These are phyloP conservation scores for Trichophaea hybrida DNA, from an alignment of 2,329 filamentous ascomycete species.

Conservation along the genomic window DNA sequence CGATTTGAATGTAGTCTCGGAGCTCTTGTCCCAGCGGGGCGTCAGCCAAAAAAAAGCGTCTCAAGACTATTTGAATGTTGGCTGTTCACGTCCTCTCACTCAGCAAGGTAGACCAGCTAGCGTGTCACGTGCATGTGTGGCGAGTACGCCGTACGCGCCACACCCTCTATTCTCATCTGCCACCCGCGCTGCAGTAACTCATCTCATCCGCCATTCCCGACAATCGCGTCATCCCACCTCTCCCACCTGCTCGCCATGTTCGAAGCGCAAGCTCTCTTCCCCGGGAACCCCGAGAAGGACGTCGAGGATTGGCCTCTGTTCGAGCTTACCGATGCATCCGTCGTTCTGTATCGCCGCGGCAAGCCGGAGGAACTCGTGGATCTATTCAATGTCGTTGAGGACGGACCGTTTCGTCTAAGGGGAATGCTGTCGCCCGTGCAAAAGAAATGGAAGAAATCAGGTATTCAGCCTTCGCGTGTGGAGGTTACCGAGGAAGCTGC, in stretches of 20 bases:
- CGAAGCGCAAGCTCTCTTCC: conserved; percentile 8
- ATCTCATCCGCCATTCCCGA: not conserved
- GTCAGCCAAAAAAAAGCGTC: too few relatives aligned
- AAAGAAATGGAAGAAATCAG: not conserved
- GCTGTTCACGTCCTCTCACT: too few relatives aligned
- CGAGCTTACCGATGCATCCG: conserved; percentile 14
- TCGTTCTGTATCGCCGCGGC: conserved; percentile 2
- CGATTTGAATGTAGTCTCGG: too few relatives aligned
- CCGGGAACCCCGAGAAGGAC: conserved; percentile 1
- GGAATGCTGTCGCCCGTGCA: conserved; percentile 10
- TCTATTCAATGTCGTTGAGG: conserved; percentile 23
- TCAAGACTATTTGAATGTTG: too few relatives aligned
- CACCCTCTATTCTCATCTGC: too few relatives aligned
- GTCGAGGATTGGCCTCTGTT: conserved; percentile 14
- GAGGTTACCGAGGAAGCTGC: too few relatives aligned
- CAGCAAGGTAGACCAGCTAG: too few relatives aligned
- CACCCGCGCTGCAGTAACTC: too few relatives aligned
- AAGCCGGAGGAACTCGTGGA: conserved; percentile 16
- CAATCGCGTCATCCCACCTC: not conserved
- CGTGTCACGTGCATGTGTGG: too few relatives aligned
- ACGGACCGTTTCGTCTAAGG: conserved; percentile 23
- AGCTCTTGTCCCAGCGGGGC: too few relatives aligned
- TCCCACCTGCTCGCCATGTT: conserved; percentile 2
- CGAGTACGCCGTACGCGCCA: too few relatives aligned
- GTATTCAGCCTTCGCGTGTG: not conserved